Conservation (phyloP, 805 yeast genomes). For the Candida vaughaniae region DNA sequence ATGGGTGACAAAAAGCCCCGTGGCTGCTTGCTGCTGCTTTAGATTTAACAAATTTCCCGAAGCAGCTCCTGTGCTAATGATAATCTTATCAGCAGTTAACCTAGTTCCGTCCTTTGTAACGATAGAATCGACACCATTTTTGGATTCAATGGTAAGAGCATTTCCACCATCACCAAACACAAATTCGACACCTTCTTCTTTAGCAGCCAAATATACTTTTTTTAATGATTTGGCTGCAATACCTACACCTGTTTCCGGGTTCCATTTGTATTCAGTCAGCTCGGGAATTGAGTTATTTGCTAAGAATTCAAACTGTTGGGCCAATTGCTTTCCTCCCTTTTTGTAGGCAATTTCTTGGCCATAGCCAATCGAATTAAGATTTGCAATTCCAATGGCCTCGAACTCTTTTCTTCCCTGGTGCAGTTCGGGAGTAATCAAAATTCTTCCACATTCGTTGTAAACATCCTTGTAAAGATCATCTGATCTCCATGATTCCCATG, state of each 20-base stretch:
- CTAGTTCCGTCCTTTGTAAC: constrained; percentile 22
- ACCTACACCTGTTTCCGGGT: constrained; percentile 44
- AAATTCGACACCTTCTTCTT: constrained; percentile 13
- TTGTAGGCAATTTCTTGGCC: constrained; percentile 26
- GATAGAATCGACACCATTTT: constrained; percentile 17
- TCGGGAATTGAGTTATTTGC: constrained; percentile 13
- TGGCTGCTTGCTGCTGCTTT: constrained; percentile 30
- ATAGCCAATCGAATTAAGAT: constrained; percentile 24
- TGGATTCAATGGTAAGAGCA: constrained; percentile 7
- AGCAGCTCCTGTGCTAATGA: constrained; percentile 38
- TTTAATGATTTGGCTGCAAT: constrained; percentile 39
- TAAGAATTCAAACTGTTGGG: constrained; percentile 18
- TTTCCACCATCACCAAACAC: constrained; percentile 15
- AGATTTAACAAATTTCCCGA: constrained; percentile 31
- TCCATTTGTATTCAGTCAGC: constrained; percentile 18
- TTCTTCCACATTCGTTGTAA: constrained; percentile 43
- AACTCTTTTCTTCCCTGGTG: constrained; percentile 34
- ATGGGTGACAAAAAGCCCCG: constrained; percentile 38
- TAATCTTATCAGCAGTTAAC: constrained; percentile 31
- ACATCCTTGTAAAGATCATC: constrained; percentile 30
- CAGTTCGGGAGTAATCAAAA: constrained; percentile 31
- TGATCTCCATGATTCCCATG: constrained; percentile 37
- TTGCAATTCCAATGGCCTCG: constrained; percentile 36
- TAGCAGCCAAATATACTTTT: constrained; percentile 22
- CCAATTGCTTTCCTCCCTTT: constrained; percentile 25